Conservation (phyloP, 306 rosid species). For the Styphnolobium japonicum region DNA sequence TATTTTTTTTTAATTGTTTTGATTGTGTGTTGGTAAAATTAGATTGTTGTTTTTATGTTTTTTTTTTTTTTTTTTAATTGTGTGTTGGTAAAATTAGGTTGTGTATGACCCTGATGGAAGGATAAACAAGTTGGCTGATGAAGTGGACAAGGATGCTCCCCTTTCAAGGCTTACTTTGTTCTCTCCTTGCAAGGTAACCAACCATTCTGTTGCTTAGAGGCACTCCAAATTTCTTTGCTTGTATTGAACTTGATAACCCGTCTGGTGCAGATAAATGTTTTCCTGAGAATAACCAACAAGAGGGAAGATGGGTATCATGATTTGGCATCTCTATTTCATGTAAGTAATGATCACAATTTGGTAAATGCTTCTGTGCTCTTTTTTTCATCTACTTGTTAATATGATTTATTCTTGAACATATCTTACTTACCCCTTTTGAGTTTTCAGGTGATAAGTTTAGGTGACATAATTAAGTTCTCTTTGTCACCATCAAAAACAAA, state of each 20-base stretch:
- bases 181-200: slow-evolving; percentile 93
- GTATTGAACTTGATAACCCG: background rate
- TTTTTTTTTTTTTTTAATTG: background rate
- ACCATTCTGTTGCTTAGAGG: slow-evolving; percentile 15
- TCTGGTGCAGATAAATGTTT: slow-evolving; percentile 67
- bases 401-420: background rate
- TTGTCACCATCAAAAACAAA: slow-evolving; percentile 71
- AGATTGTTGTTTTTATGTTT: slow-evolving; percentile 31
- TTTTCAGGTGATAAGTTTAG: slow-evolving; percentile 87
- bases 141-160: slow-evolving; percentile 64
- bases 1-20: background rate
- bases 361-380: slow-evolving; percentile 15
- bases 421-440: slow-evolving; percentile 7
- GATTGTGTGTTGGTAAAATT: slow-evolving; percentile 29
- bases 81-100: slow-evolving; percentile 54
- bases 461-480: slow-evolving; percentile 87
- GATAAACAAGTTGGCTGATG: slow-evolving; percentile 79
- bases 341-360: slow-evolving; percentile 37
- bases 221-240: slow-evolving; percentile 15
- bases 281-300: slow-evolving; percentile 86
- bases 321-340: slow-evolving; percentile 96
- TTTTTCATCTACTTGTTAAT: background rate
- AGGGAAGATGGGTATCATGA: slow-evolving; percentile 98
- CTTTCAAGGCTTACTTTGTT: slow-evolving; percentile 87
- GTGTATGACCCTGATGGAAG: slow-evolving; percentile 79